These are phyloP conservation scores for Tetrastigma voinierianum DNA, from an alignment of 164 flowering plant species.

Conservation along the genomic window DNA sequence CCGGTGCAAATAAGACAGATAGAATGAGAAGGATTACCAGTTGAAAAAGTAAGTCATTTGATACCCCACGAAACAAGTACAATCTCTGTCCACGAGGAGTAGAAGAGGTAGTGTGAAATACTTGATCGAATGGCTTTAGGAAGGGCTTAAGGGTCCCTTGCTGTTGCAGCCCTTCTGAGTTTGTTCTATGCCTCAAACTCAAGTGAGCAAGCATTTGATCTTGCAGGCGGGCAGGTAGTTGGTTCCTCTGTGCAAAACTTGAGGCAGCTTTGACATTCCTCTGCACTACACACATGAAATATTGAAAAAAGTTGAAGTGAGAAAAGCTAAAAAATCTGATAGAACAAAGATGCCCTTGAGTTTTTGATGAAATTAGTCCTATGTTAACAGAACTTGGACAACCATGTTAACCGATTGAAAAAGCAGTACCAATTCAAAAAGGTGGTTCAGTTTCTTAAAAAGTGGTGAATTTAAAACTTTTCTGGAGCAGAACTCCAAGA, in stretches of 20 bases:
- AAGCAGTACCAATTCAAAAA: too few relatives aligned
- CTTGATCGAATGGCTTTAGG: conserved; percentile 72
- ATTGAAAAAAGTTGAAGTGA: not conserved
- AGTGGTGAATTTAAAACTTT: too few relatives aligned
- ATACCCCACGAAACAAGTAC: conserved; percentile 61
- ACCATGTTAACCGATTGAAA: too few relatives aligned
- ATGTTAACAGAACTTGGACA: too few relatives aligned
- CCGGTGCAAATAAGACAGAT: not conserved
- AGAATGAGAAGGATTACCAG: conserved; percentile 31
- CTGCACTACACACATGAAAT: conserved; percentile 25
- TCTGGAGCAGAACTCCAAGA: not conserved
- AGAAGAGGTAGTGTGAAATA: conserved; percentile 56
- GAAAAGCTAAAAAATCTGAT: not conserved
- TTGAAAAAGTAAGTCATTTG: conserved; percentile 63
- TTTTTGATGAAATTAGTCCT: conserved; percentile 1
- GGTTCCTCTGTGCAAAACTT: conserved; percentile 56
- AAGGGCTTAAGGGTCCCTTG: conserved; percentile 56
- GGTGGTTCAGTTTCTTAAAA: too few relatives aligned
- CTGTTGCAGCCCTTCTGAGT: conserved; percentile 68
- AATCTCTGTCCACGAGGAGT: conserved; percentile 53
- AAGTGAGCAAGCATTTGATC: conserved; percentile 73
- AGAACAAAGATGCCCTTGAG: too few relatives aligned
- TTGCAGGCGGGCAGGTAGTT: conserved; percentile 51
- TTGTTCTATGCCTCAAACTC: conserved; percentile 48
- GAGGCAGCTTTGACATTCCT: conserved; percentile 58